These are phyloP conservation scores for Aotearoamyces nothofagi DNA, from an alignment of 2,329 filamentous ascomycete species.

Conservation along the genomic window DNA sequence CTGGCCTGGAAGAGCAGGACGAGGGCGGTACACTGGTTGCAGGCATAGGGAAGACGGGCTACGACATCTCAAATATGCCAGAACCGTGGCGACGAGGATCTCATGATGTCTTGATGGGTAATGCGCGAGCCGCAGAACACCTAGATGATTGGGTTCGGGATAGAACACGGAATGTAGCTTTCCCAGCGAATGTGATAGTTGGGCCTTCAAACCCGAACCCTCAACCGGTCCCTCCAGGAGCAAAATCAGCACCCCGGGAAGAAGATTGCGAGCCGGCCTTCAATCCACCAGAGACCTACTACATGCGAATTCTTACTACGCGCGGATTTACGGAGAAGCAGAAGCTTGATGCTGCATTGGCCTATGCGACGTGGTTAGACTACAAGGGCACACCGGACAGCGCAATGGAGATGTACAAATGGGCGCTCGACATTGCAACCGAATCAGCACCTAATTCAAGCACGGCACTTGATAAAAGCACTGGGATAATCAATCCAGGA, in stretches of 20 bases:
- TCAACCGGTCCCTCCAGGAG: conserved; percentile 51
- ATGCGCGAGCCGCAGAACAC: conserved; percentile 63
- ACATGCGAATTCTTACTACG: conserved; percentile 69
- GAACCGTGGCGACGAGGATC: conserved; percentile 81
- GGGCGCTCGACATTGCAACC: conserved; percentile 62
- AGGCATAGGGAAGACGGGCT: conserved; percentile 31
- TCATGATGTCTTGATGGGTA: conserved; percentile 65
- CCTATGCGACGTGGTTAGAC: conserved; percentile 74
- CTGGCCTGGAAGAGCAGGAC: conserved; percentile 36
- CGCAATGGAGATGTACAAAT: conserved; percentile 57
- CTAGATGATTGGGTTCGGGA: conserved; percentile 69
- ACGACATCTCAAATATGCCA: conserved; percentile 37
- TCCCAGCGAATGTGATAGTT: conserved; percentile 57
- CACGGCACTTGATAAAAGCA: conserved; percentile 42
- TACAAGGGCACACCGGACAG: conserved; percentile 53
- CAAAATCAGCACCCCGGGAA: conserved; percentile 49
- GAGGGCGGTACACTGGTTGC: conserved; percentile 37
- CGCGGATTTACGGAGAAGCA: conserved; percentile 67
- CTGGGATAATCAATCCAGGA: conserved; percentile 47
- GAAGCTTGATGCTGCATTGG: conserved; percentile 65
- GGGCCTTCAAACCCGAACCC: conserved; percentile 77
- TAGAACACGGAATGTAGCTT: conserved; percentile 46
- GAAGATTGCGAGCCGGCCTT: conserved; percentile 61
- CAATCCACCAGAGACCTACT: conserved; percentile 58
- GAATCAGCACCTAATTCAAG: conserved; percentile 31